These are phyloP conservation scores for Discostella pseudostelligera DNA, from an alignment of 108 stramenopile genomes.

Conservation along the genomic window DNA sequence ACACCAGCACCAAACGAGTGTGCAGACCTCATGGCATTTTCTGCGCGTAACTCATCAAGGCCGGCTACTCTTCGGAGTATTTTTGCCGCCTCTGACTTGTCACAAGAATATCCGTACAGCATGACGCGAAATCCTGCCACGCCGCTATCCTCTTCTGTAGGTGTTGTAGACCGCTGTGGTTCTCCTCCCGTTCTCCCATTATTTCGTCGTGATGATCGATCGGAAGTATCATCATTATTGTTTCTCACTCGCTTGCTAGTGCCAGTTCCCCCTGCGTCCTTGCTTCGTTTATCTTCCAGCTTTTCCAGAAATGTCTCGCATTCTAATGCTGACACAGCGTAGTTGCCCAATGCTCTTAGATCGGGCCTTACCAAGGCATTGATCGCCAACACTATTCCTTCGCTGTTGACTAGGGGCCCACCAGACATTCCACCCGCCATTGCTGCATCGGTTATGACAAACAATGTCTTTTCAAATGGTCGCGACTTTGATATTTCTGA, in stretches of 20 bases:
- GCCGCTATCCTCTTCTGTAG: conserved; percentile 6
- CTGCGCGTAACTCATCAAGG: conserved; percentile 33
- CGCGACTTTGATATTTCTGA: conserved; percentile 37
- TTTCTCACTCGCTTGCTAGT: conserved; percentile 5
- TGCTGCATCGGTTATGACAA: conserved; percentile 56
- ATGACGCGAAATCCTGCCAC: conserved; percentile 43
- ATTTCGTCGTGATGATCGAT: conserved; percentile 6
- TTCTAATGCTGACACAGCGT: conserved; percentile 53
- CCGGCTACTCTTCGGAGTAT: conserved; percentile 25
- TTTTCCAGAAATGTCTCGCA: conserved; percentile 46
- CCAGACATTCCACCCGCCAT: conserved; percentile 62
- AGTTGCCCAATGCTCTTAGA: conserved; percentile 54
- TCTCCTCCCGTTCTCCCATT: conserved; percentile 8
- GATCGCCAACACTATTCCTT: conserved; percentile 46
- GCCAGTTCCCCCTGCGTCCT: background rate
- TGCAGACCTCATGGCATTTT: conserved; percentile 34
- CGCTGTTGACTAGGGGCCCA: conserved; percentile 46
- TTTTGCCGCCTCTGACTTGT: conserved; percentile 15
- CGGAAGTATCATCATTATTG: background rate
- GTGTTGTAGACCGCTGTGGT: background rate
- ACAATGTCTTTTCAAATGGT: conserved; percentile 38
- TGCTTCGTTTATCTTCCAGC: conserved; percentile 24
- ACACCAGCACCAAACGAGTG: conserved; percentile 40
- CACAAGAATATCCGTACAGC: conserved; percentile 31
- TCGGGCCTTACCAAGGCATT: conserved; percentile 58